These are phyloP conservation scores for Fusarium sp. DNA, from an alignment of 2,329 filamentous ascomycete genomes.

Conservation along the genomic window DNA sequence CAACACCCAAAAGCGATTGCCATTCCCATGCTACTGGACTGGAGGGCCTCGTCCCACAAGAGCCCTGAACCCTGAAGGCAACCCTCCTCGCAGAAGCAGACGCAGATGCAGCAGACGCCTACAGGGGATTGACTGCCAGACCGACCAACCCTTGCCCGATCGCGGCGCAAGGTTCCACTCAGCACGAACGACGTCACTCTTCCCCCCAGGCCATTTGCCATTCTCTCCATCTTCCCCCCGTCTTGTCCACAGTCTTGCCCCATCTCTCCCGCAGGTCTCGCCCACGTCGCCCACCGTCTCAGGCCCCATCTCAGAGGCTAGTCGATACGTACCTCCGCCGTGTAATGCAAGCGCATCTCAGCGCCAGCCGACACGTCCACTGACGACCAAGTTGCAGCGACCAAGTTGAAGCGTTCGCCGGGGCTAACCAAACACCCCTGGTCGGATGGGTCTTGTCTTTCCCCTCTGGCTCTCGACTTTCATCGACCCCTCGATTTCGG, in stretches of 20 bases:
- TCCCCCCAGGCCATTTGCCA: slow-evolving; percentile 32
- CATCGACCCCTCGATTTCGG: slow-evolving; percentile 10
- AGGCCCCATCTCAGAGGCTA: slow-evolving; percentile 21
- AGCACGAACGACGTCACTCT: slow-evolving; percentile 37
- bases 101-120: slow-evolving; percentile 8
- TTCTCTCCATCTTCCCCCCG: slow-evolving; percentile 25
- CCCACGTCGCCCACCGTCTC: slow-evolving; percentile 5
- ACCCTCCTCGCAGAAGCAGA: slow-evolving; percentile 11
- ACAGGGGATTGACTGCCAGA: slow-evolving; percentile 6
- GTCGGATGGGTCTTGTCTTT: slow-evolving; percentile 4
- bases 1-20: slow-evolving; percentile 5
- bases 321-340: slow-evolving; percentile 30
- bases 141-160: slow-evolving; percentile 30
- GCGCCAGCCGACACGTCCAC: slow-evolving; percentile 2
- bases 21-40: slow-evolving; percentile 17
- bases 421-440: slow-evolving; percentile 13
- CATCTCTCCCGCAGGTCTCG: slow-evolving; percentile 33
- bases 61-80: slow-evolving; percentile 25
- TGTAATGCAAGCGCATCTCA: slow-evolving; percentile 15
- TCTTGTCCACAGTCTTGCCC: slow-evolving; percentile 15
- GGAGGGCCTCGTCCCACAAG: slow-evolving; percentile 14
- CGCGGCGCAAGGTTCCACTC: slow-evolving; percentile 22
- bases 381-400: neutral
- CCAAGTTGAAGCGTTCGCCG: slow-evolving; percentile 1
- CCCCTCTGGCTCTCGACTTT: slow-evolving; percentile 3